Base-by-base conservation (phyloP, 1,284 basidiomycete species). In the Ceratobasidium sp. region DNA sequence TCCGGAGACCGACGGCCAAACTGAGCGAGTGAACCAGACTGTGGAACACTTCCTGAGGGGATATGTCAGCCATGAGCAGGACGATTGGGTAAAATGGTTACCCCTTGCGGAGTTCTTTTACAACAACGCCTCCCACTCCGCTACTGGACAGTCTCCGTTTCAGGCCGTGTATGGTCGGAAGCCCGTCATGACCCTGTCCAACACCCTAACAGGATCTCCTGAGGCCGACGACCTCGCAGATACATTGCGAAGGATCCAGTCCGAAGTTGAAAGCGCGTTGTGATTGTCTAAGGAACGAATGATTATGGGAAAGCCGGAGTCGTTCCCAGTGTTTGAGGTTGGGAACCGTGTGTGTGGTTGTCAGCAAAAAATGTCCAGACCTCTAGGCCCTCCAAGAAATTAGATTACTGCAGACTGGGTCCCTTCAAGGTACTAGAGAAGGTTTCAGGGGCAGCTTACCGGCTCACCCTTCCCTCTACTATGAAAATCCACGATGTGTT, bases 1-100 rank as follows among this genome's bases (percentile, higher is more conserved):
- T 55, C 80, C 79, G 0, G 75, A 82, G 54, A 78, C 79, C 0
- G 79, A 83, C 61, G 79, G 82, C 0, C 79, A 82, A 49, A 80
- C 79, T 0, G 79, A 83, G 74, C 43, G 74, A 0, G 75, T 79
- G 5, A 82, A 82, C 72, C 79, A 80, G 54, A 46, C 46, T 0
- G 35, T 81, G 0, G 79, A 80, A 61, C 74, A 75, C 8, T 75
- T 73, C 43, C 69, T 77, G 7, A 73, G 77, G 0, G 26, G 30
- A 52, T 78, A 72, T 49, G 52, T 32, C 18, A 43, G 63, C 13
- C 73, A 76, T 28, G 30, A 63, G 13, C 77, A 78, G 49, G 61
- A 73, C 50, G 72, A 79, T 47, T 78, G 76, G 78, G 30, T 8
- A 8, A 35, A 66, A 0, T 72, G 47, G n/a, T 61, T 79, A 0